Percentiles rank a stretch among this genome's conserved stretches.
Conservation (phyloP, 148 eudicot species). For the Spergularia marina region DNA sequence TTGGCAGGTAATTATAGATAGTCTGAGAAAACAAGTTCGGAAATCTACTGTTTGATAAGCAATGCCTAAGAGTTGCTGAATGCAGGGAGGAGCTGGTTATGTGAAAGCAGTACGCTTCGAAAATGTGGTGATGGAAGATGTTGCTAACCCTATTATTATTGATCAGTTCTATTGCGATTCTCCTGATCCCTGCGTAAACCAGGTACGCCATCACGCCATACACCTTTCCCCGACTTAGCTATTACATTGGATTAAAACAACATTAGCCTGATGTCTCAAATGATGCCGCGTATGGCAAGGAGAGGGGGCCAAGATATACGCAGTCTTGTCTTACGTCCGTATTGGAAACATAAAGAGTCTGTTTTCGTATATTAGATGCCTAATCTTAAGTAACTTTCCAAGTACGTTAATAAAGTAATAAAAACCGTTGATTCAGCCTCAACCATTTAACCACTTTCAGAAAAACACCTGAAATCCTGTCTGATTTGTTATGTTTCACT, state of each 20-base stretch:
- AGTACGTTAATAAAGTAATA: too few species aligned
- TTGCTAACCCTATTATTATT: conserved; percentile 82
- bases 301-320: too few species aligned
- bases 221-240: too few species aligned
- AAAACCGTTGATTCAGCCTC: neutral
- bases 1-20: conserved; percentile 67
- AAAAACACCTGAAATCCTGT: conserved; percentile 12
- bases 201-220: conserved; percentile 36
- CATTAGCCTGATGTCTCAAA: too few species aligned
- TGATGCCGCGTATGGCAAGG: too few species aligned
- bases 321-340: too few species aligned
- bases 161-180: conserved; percentile 97
- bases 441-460: neutral
- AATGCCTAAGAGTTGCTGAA: neutral
- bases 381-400: too few species aligned
- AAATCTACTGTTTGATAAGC: neutral
- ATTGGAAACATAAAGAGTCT: too few species aligned
- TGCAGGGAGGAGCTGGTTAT: conserved; percentile 90
- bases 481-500: conserved; percentile 1
- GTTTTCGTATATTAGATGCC: too few species aligned
- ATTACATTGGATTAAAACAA: too few species aligned
- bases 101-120: conserved; percentile 67
- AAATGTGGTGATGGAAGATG: conserved; percentile 81
- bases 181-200: conserved; percentile 62
- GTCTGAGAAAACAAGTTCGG: neutral